A percentile compares a stretch with the other conserved stretches of the same genome.
These are phyloP conservation scores for Aaosphaeria pasadenensis DNA, from an alignment of 2,329 filamentous ascomycete species.

Conservation along the genomic window DNA sequence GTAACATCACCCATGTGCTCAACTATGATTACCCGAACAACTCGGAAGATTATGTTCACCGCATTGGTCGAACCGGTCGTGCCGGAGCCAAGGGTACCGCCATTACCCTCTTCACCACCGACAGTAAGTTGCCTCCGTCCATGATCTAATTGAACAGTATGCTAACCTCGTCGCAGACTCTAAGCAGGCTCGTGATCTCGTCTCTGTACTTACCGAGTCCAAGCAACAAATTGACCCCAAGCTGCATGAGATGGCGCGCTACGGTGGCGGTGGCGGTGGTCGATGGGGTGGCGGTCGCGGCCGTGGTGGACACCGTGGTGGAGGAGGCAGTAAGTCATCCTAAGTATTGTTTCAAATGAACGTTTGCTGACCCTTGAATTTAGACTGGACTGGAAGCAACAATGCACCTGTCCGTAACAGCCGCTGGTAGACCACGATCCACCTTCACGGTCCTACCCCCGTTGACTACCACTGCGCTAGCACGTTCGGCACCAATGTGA, in stretches of 20 bases:
- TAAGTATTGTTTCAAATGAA: neutral
- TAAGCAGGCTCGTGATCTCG: conserved; percentile 84
- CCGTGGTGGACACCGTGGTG: conserved; percentile 61
- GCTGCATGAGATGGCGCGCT: conserved; percentile 93
- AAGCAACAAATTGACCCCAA: conserved; percentile 98
- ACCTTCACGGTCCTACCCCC: conserved; percentile 1
- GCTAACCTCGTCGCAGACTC: conserved; percentile 44
- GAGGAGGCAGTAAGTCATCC: conserved; percentile 45
- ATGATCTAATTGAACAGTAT: neutral
- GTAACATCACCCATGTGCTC: conserved; percentile 99
- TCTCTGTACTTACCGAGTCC: conserved; percentile 87
- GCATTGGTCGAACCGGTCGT: conserved; percentile 67
- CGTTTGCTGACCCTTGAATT: neutral
- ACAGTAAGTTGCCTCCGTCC: conserved; percentile 67
- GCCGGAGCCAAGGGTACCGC: conserved; percentile 88
- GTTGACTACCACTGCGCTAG: too few species aligned
- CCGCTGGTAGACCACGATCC: conserved; percentile 33
- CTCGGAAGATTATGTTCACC: conserved; percentile 68
- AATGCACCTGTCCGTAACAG: conserved; percentile 38
- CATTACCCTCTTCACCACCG: conserved; percentile 98
- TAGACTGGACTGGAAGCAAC: conserved; percentile 39
- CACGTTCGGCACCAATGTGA: too few species aligned
- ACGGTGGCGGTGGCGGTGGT: conserved; percentile 72
- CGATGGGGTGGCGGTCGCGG: conserved; percentile 68
- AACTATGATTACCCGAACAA: conserved; percentile 99